Evolutionary conservation across 371 early-diverging fungal genomes (phyloP).

Genomic region (Choanephora cucurbitarum): DNA sequence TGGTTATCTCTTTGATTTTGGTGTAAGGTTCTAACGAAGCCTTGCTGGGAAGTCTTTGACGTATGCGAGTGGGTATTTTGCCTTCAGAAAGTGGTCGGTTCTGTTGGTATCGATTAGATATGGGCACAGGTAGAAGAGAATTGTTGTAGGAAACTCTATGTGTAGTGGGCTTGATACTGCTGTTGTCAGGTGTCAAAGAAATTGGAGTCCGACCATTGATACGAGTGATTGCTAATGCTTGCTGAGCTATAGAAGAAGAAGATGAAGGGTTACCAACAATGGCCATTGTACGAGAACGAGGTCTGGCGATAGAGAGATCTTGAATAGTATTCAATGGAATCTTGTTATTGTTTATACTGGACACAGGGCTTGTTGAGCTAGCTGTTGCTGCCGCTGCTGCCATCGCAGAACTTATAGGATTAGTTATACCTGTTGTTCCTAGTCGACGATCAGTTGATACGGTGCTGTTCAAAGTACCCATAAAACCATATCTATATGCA

Average conservation of each 20-base stretch:
- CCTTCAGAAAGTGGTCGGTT: conserved; percentile 14
- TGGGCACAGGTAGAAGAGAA: conserved; percentile 26
- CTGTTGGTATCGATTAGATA: conserved; percentile 9
- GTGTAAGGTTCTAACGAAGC: conserved; percentile 63
- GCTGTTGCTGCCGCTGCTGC: conserved; percentile 9
- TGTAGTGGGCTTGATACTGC: not conserved
- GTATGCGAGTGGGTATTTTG: conserved; percentile 24
- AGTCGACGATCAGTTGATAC: conserved; percentile 7
- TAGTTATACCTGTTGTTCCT: conserved; percentile 6
- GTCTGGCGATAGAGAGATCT: conserved; percentile 6
- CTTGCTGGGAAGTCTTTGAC: conserved; percentile 46
- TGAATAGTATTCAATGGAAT: not conserved
- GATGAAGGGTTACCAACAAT: conserved; percentile 2
- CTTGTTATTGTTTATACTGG: not conserved
- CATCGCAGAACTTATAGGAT: conserved; percentile 2
- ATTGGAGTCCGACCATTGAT: conserved; percentile 14
- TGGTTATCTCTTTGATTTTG: conserved; percentile 57
- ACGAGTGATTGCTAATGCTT: conserved; percentile 1
- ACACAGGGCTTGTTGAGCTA: too few species aligned
- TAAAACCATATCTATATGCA: conserved; percentile 25
- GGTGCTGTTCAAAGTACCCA: conserved; percentile 2
- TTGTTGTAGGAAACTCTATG: conserved; percentile 1
- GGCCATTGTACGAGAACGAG: conserved; percentile 21
- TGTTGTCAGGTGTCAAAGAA: not conserved
- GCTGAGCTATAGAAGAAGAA: conserved; percentile 1